These are phyloP conservation scores for Calendula officinalis DNA, from an alignment of 129 eudicot species.

Conservation along the genomic window DNA sequence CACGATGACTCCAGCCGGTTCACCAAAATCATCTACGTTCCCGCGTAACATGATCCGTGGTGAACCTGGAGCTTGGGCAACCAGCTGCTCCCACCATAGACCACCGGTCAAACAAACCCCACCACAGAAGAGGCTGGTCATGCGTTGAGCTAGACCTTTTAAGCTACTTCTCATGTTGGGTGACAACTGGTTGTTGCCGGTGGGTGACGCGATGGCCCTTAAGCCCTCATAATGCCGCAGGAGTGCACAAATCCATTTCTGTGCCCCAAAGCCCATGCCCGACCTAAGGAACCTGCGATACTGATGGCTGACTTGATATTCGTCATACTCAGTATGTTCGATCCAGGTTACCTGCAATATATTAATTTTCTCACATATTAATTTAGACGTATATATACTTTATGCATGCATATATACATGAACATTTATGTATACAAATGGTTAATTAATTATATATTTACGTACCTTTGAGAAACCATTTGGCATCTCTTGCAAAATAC, in stretches of 20 bases:
- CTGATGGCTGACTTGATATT: background rate
- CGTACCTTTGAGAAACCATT: slow-evolving; percentile 61
- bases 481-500: slow-evolving; percentile 58
- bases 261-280: slow-evolving; percentile 27
- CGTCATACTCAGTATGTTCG: slow-evolving; percentile 29
- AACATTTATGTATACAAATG: too few species aligned
- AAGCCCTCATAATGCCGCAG: slow-evolving; percentile 16
- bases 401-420: too few species aligned
- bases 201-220: slow-evolving; percentile 4
- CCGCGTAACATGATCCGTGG: slow-evolving; percentile 20
- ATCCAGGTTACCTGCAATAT: slow-evolving; percentile 26
- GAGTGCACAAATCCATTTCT: slow-evolving; percentile 30
- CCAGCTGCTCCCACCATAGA: slow-evolving; percentile 18
- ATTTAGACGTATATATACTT: background rate
- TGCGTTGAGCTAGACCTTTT: slow-evolving; percentile 19
- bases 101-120: slow-evolving; percentile 23
- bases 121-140: slow-evolving; percentile 16
- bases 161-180: slow-evolving; percentile 18
- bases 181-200: background rate
- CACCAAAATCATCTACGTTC: too few species aligned
- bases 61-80: background rate
- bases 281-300: slow-evolving; percentile 19
- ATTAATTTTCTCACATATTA: too few species aligned
- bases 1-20: too few species aligned
- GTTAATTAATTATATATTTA: background rate